Evolutionary conservation across 139 green algal species (phyloP).

Genomic region (Asterochloris sp.): DNA sequence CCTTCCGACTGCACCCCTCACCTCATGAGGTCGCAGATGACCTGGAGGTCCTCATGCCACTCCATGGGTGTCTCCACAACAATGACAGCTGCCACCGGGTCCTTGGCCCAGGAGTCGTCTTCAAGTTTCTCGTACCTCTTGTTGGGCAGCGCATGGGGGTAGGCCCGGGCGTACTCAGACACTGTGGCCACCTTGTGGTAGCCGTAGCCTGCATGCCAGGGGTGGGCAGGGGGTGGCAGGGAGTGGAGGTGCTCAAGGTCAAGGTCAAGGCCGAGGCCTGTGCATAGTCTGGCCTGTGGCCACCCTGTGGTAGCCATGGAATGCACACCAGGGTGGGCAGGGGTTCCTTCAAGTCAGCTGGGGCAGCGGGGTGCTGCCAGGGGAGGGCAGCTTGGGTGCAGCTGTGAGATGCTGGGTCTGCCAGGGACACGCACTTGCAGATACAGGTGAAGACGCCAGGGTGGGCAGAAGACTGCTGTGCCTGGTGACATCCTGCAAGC

Average conservation of each 20-base stretch:
- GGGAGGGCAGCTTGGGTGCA: no score
- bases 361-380: no score
- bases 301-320: slow-evolving; percentile 28
- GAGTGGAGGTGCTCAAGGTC: neutral
- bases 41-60: slow-evolving; percentile 35
- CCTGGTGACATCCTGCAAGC: no score
- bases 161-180: slow-evolving; percentile 16
- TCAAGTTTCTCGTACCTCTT: slow-evolving; percentile 7
- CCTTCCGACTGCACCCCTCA: neutral
- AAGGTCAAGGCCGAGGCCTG: slow-evolving; percentile 7
- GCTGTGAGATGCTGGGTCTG: no score
- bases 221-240: no score
- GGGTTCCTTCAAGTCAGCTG: no score
- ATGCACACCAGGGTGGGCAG: neutral
- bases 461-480: no score
- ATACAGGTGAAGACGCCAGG: no score
- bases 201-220: slow-evolving; percentile 17
- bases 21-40: slow-evolving; percentile 33
- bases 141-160: slow-evolving; percentile 16
- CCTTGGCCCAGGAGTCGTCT: slow-evolving; percentile 16
- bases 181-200: slow-evolving; percentile 28
- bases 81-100: slow-evolving; percentile 30
- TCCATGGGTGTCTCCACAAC: slow-evolving; percentile 27
- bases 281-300: slow-evolving; percentile 17
- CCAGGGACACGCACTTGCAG: no score